A percentile compares a stretch with the other conserved stretches of the same genome.
phyloP scores from a whole-genome alignment of 371 early-diverging fungal species.

The Amoeboaphelidium occidentale region DNA sequence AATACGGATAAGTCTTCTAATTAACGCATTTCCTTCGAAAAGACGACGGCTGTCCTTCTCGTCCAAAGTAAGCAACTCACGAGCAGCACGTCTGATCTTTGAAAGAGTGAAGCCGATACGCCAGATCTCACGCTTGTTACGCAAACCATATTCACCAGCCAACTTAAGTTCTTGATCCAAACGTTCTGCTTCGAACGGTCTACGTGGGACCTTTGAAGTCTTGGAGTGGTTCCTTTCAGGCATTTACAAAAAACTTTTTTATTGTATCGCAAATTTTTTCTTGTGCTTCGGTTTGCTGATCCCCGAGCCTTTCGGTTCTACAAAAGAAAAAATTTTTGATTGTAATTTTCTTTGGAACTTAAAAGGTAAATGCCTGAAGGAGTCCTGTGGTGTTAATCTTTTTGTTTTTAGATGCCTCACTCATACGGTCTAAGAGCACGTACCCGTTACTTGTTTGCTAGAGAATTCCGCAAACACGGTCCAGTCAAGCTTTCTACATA shows the following conservation, averaged over 20 bases:
- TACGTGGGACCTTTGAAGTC: constrained; percentile 94
- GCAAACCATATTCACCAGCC: constrained; percentile 95
- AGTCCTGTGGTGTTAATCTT: no score
- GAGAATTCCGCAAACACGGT: constrained; percentile 87
- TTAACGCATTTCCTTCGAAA: constrained; percentile 96
- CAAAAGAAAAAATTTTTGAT: no score
- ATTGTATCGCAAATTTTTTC: no score
- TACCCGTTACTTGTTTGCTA: constrained; percentile 94
- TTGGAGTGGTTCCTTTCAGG: no score
- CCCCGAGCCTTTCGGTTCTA: no score
- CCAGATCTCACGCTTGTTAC: constrained; percentile 99
- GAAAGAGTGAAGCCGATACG: constrained; percentile 87
- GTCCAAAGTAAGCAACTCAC: constrained; percentile 94
- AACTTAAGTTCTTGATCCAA: constrained; percentile 97
- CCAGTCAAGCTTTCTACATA: constrained; percentile 84
- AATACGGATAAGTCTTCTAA: constrained; percentile 90
- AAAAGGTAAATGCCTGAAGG: no score
- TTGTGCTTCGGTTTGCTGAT: no score
- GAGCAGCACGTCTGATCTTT: constrained; percentile 98
- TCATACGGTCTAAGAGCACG: constrained; percentile 85
- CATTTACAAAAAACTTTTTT: no score
- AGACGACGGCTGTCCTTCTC: constrained; percentile 95
- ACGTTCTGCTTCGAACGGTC: constrained; percentile 97
- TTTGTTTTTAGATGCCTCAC: constrained; percentile 63
- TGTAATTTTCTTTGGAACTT: no score